phyloP scores from a whole-genome alignment of 140 eudicot genomes.

The Oenanthe javanica region DNA sequence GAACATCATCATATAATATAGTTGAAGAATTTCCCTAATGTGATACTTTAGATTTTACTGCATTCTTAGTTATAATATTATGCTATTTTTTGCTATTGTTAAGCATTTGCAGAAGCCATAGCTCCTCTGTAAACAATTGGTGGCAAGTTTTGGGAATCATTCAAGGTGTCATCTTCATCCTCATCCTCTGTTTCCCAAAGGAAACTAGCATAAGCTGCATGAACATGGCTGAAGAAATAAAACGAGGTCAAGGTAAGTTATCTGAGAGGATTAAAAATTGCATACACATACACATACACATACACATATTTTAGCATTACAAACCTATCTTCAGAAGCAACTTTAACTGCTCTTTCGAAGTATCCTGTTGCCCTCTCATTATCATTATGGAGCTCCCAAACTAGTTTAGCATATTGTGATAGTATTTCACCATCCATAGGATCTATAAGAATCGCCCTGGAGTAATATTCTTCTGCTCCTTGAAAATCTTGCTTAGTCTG shows the following conservation, averaged over 20 bases:
- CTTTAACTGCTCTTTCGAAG: constrained; percentile 73
- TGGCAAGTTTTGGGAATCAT: constrained; percentile 19
- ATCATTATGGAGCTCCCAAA: constrained; percentile 76
- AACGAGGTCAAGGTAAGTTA: not conserved
- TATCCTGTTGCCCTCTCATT: constrained; percentile 58
- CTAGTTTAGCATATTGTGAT: constrained; percentile 62
- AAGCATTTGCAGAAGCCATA: constrained; percentile 43
- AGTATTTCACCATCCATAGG: constrained; percentile 72
- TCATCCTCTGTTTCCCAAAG: constrained; percentile 64
- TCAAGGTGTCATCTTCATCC: constrained; percentile 28
- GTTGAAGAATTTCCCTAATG: not conserved
- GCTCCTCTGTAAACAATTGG: constrained; percentile 25
- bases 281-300: not conserved
- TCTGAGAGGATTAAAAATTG: too few species aligned
- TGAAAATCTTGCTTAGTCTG: constrained; percentile 58
- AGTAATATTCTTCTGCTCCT: constrained; percentile 80
- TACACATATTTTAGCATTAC: not conserved
- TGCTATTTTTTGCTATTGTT: not conserved
- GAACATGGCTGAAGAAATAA: constrained; percentile 55
- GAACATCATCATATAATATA: not conserved
- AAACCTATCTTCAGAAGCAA: constrained; percentile 64
- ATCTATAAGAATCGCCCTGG: constrained; percentile 73
- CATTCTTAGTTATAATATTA: not conserved
- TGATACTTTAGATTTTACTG: not conserved
- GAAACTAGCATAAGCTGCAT: constrained; percentile 84